Base-by-base conservation (phyloP, 2,329 filamentous ascomycete genomes). In the Fusarium clavum region DNA sequence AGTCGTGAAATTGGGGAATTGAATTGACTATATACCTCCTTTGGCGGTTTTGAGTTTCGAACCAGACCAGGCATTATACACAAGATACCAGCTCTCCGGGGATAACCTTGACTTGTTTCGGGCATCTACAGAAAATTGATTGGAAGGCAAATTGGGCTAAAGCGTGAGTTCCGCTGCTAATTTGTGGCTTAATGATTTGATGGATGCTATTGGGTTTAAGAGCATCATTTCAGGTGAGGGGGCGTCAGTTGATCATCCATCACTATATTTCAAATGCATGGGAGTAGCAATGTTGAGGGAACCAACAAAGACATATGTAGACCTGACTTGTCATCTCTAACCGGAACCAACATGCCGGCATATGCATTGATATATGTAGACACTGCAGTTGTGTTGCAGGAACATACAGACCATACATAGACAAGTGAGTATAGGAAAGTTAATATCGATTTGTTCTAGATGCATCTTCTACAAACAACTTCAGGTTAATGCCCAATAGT, bases 141-240 rank as follows among this genome's bases (percentile, higher is more conserved):
- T 48, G 16, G 48, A 57, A 40, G 57, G 32, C 48, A 40, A 20
- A 52, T 40, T 52, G 48, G 22, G 48, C 48, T 24, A 38, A 38
- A 38, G 24, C 30, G 30, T 14, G 30, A 32, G 30, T n/a, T 38
- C 48, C 16, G 32, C 32, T 32, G 20, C 24, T 27, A 45, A 38
- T 64, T 60, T 59, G 64, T 69, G 64, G 60, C 66, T 64, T 65
- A 43, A 45, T 48, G 16, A 43, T 55, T 41, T n/a, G 25, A 69
- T 45, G 60, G 24, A 54, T 25, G 40, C 24, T 34, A 41, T 30
- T 63, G 45, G 52, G 34, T 46, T 65, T 25, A 32, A 61, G 43
- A 34, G 20, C 53, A 46, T 27, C 57, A 47, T 47, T 49, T 46
- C 64, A 44, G 48, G 49, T 45, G 64, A 68, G 65, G 58, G 64